Evolutionary conservation across 2,329 filamentous ascomycete species (phyloP), one percentile per base, ranked within the genome.

Genomic region (Onygena corvina): DNA sequence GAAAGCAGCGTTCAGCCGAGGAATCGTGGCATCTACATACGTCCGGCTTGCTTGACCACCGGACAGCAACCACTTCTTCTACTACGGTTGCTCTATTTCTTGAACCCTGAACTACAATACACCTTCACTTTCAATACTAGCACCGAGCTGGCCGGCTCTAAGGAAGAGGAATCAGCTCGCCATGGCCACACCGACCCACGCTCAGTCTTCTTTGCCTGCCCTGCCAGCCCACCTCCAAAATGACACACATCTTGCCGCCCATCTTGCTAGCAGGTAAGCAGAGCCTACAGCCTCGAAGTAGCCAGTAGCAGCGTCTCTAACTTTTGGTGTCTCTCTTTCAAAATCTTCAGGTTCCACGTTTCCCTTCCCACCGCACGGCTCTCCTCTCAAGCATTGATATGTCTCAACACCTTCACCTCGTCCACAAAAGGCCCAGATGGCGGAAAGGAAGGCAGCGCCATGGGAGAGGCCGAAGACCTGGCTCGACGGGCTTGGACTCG

Each of bases 381-480:
- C 14, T 95, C 89, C 0, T 94, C 88, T 0, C 89, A 96, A 64
- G 92, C 84, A 45, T 76, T 96, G 58, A 83, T 98, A 61, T 84
- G 86, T 47, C 74, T 98, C 56, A 98, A 98, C 71, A 98, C 89
- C 16, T 96, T 94, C 66, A 90, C 86, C 8, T 86, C 86, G 8
- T 90, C 90, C 0, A 77, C 83, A 49, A 89, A 88, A 62, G 90
- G 89, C 18, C 80, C 84, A 3, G 87, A 95, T 84, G 90, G 90
- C 57, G 82, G 80, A 52, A 92, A 88, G 61, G 86, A 93, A 59
- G 90, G 89, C 30, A 94, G 87, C 70, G 87, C 88, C 55, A 87
- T 89, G 77, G 88, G 83, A 50, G 89, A 88, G 62, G 88, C 87
- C 29, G 90, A 96, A 67, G 89, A 95, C 60, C 76, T 98, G 62